Conservation (phyloP, 305 asterid genomes). For the Euphrasia arctica region DNA sequence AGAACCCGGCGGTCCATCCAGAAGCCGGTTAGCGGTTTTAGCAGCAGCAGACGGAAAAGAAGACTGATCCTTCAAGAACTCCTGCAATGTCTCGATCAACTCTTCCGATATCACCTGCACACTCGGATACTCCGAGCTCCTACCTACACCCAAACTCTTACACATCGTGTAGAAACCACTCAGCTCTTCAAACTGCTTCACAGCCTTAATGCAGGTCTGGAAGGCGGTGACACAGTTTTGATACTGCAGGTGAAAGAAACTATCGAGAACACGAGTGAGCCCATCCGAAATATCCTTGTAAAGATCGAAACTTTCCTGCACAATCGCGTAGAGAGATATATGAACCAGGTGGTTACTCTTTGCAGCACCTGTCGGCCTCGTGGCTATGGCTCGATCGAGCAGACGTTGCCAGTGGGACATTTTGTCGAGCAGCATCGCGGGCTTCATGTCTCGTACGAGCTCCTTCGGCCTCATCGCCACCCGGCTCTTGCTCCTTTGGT, state of each 20-base stretch:
- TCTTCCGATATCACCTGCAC: constrained; percentile 67
- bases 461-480: constrained; percentile 40
- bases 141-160: constrained; percentile 58
- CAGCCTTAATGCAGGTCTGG: constrained; percentile 65
- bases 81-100: constrained; percentile 67
- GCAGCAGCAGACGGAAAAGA: constrained; percentile 45
- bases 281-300: constrained; percentile 79
- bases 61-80: constrained; percentile 78
- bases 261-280: constrained; percentile 63
- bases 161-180: constrained; percentile 54
- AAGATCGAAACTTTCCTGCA: constrained; percentile 75
- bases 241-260: constrained; percentile 67
- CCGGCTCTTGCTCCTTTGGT: constrained; percentile 36
- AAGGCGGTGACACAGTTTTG: constrained; percentile 63
- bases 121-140: constrained; percentile 70
- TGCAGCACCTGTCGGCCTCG: constrained; percentile 80
- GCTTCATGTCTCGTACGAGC: constrained; percentile 69
- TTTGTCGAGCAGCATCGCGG: constrained; percentile 66
- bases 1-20: constrained; percentile 8
- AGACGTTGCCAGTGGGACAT: constrained; percentile 72
- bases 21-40: constrained; percentile 28
- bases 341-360: constrained; percentile 50
- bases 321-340: constrained; percentile 54
- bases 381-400: constrained; percentile 77
- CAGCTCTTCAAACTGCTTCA: constrained; percentile 79